Percentiles rank a stretch among this genome's conserved stretches.
Conservation (phyloP, 768 basidiomycete species). For the Phlegmacium glaucopus region DNA sequence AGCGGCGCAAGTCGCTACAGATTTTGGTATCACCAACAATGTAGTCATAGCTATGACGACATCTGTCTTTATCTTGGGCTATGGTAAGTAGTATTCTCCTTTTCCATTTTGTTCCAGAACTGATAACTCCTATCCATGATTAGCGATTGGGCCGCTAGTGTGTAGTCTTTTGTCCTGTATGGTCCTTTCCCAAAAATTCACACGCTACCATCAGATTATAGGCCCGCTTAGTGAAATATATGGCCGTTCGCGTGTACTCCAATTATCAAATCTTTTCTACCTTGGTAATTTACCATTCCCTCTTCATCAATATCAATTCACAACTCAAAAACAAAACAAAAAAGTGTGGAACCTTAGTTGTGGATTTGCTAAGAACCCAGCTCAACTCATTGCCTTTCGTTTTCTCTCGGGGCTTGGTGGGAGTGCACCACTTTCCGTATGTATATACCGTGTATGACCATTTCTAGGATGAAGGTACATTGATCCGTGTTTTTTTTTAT, state of each 20-base stretch:
- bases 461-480: neutral
- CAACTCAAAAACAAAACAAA: too few species aligned
- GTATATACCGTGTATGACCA: conserved; percentile 35
- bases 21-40: conserved; percentile 52
- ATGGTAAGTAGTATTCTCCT: conserved; percentile 36
- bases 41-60: conserved; percentile 53
- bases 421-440: conserved; percentile 63
- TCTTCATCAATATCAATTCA: too few species aligned
- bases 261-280: conserved; percentile 63
- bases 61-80: conserved; percentile 52
- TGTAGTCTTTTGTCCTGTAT: conserved; percentile 6
- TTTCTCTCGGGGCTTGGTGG: conserved; percentile 72
- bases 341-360: conserved; percentile 65
- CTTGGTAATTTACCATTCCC: conserved; percentile 50
- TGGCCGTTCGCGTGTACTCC: conserved; percentile 61
- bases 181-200: neutral
- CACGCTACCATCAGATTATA: conserved; percentile 26
- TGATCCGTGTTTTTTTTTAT: neutral
- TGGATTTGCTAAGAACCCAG: conserved; percentile 57
- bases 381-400: conserved; percentile 63
- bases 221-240: conserved; percentile 73
- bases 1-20: conserved; percentile 39
- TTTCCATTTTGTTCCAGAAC: neutral
- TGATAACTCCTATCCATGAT: neutral
- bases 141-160: conserved; percentile 53